Evolutionary conservation across 768 basidiomycete species (phyloP), one percentile per base, ranked within the genome.

Genomic region (Auricularia heimuer): DNA sequence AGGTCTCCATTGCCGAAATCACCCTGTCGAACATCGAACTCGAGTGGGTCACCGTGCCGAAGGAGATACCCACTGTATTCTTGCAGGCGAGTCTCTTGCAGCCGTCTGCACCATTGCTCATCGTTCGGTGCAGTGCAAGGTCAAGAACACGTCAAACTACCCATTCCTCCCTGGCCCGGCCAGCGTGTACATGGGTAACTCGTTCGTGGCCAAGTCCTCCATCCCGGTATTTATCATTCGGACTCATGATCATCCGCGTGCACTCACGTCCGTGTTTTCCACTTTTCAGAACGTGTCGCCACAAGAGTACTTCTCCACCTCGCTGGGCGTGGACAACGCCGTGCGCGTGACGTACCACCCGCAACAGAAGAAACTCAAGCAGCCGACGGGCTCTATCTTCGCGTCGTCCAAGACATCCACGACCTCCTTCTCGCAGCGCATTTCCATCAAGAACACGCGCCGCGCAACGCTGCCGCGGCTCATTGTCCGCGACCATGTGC

Each of bases 111-210:
- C 29, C 51, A 62, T 39, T n/a, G 16, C 16, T 65, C 61, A 8
- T 14, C 60, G 4, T 54, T 11, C 60, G 66, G 63, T 69, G 10
- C 61, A 82, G 79, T 82, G 78, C 65, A 71, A 76, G 65, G 80
- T 86, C 62, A 80, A 81, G 71, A 87, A 87, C 68, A 81, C 77
- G 54, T 84, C 82, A 70, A 82, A 83, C 62, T 84, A 84, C 67
- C 75, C 80, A 34, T 74, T 87, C 35, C 78, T 88, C 2, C 75
- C 82, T 7, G 86, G 85, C 0, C 74, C 77, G 0, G 80, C 84
- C 45, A 79, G 73, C 65, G 80, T 86, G 33, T 83, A 85, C 69
- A 69, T 85, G 65, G 81, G 86, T 68, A 83, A 84, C 64, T 77
- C 77, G 62, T 84, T 80, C 69, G 83, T 85, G 3, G 81, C 84